Conservation (phyloP, 2,329 filamentous ascomycete genomes). For the Bretziella fagacearum region DNA sequence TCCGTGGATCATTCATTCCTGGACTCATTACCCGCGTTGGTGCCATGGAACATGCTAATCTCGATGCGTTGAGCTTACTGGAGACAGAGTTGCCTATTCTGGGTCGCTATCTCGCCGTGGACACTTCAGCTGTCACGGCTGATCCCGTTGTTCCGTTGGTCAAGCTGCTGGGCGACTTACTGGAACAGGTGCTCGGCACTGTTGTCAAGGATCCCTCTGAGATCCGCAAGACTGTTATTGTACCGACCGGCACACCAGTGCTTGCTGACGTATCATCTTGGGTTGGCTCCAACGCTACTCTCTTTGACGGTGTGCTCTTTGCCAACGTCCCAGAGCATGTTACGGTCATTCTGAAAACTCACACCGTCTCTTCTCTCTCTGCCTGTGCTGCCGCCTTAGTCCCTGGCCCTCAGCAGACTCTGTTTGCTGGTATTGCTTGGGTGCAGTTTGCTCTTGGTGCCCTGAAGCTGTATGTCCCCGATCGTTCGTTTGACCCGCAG, state of each 20-base stretch:
- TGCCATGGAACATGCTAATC: slow-evolving; percentile 32
- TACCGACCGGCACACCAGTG: not conserved
- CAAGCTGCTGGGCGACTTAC: slow-evolving; percentile 25
- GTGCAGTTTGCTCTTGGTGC: slow-evolving; percentile 57
- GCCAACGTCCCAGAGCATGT: slow-evolving; percentile 11
- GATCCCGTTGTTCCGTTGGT: slow-evolving; percentile 35
- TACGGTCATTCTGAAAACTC: slow-evolving; percentile 21
- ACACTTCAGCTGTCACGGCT: slow-evolving; percentile 32
- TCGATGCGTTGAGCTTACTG: slow-evolving; percentile 45
- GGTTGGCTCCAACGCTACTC: not conserved
- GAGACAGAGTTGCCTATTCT: slow-evolving; percentile 48
- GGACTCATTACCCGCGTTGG: slow-evolving; percentile 40
- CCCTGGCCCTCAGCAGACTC: slow-evolving; percentile 17
- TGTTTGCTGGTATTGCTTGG: slow-evolving; percentile 43
- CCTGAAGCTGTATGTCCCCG: slow-evolving; percentile 67
- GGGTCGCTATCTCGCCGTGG: slow-evolving; percentile 33
- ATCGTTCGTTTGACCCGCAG: slow-evolving; percentile 71
- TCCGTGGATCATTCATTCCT: slow-evolving; percentile 25
- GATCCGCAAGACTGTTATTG: not conserved
- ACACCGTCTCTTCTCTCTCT: slow-evolving; percentile 31
- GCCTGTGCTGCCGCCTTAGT: slow-evolving; percentile 26
- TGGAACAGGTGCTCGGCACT: slow-evolving; percentile 3
- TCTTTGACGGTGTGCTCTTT: slow-evolving; percentile 1
- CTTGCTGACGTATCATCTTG: not conserved
- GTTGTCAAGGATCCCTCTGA: not conserved